phyloP scores from a whole-genome alignment of 2,329 filamentous ascomycete genomes.

The Cladophialophora immunda region DNA sequence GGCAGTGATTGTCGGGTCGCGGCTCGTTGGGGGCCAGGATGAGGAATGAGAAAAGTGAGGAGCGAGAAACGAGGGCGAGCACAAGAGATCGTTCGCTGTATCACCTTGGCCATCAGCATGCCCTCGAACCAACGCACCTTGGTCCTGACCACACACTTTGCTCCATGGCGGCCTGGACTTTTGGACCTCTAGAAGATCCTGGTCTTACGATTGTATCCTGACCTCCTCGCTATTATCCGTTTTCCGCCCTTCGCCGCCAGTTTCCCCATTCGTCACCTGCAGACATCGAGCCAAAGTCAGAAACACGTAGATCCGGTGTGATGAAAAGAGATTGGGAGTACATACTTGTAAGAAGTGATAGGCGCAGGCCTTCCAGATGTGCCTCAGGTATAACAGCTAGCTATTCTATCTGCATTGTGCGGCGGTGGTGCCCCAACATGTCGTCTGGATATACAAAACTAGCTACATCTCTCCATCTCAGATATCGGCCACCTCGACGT shows the following conservation, averaged over 20 bases:
- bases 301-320: not conserved
- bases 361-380: too few relatives aligned
- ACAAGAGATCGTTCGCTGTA: constrained; percentile 8
- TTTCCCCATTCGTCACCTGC: constrained; percentile 22
- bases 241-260: constrained; percentile 17
- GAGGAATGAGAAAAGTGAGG: not conserved
- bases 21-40: not conserved
- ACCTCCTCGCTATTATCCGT: not conserved
- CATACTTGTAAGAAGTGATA: too few relatives aligned
- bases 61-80: constrained; percentile 2
- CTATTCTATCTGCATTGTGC: too few relatives aligned
- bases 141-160: not conserved
- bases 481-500: not conserved
- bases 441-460: too few relatives aligned
- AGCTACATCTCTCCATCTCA: too few relatives aligned
- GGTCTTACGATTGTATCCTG: not conserved
- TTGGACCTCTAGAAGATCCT: not conserved
- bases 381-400: too few relatives aligned
- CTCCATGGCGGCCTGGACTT: not conserved
- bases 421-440: too few relatives aligned
- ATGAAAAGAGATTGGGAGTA: not conserved
- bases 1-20: constrained; percentile 6
- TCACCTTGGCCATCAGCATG: constrained; percentile 4
- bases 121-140: not conserved
- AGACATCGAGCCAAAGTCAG: not conserved